These are phyloP conservation scores for Yamadazyma takamatsuzukensis DNA, from an alignment of 805 yeast species.

Conservation along the genomic window DNA sequence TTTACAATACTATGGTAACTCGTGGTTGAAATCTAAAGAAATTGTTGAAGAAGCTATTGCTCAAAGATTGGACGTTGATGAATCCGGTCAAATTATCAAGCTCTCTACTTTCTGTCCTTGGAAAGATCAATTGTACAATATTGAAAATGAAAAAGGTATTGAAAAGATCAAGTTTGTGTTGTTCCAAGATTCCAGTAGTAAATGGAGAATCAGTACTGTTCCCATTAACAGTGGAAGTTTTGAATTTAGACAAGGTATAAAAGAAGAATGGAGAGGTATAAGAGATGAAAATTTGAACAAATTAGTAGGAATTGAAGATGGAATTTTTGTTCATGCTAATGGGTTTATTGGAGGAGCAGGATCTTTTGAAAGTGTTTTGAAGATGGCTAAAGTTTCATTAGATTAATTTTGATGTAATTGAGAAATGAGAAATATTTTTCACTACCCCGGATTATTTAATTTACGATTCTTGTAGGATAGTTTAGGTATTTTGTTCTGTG, in stretches of 20 bases:
- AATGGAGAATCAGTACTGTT: constrained; percentile 90
- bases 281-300: constrained; percentile 80
- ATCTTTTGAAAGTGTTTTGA: constrained; percentile 71
- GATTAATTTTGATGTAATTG: neutral
- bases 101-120: constrained; percentile 84
- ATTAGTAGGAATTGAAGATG: constrained; percentile 76
- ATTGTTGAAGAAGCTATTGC: constrained; percentile 70
- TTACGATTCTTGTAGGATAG: too few relatives aligned
- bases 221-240: constrained; percentile 77
- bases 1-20: constrained; percentile 67
- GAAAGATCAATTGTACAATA: constrained; percentile 84
- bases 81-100: constrained; percentile 69
- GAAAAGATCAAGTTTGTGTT: constrained; percentile 64
- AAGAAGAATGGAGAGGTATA: constrained; percentile 92
- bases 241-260: constrained; percentile 81
- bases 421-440: too few relatives aligned
- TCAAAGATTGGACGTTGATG: constrained; percentile 56
- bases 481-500: too few relatives aligned
- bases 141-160: constrained; percentile 60
- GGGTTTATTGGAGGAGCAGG: constrained; percentile 96
- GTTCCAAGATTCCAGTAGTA: constrained; percentile 66
- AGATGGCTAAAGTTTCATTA: constrained; percentile 54
- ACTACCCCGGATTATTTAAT: too few relatives aligned
- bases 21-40: constrained; percentile 89
- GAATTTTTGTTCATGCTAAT: constrained; percentile 91